phyloP scores from a whole-genome alignment of 2,329 filamentous ascomycete genomes.

The Alternaria arbusti region DNA sequence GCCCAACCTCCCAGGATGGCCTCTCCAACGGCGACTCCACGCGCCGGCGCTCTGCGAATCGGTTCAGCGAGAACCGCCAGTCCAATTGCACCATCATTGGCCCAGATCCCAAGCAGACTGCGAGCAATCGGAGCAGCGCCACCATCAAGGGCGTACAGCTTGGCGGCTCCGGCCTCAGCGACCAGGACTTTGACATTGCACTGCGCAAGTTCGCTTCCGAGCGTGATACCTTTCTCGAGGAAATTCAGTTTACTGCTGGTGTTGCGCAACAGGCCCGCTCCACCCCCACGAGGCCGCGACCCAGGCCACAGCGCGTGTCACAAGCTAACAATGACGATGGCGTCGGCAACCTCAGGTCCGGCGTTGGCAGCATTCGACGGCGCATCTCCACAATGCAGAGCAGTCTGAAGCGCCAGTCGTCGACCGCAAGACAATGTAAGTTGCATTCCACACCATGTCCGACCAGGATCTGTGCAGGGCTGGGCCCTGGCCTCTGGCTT shows the following conservation, averaged over 20 bases:
- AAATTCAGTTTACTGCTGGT: constrained; percentile 86
- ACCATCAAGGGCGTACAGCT: constrained; percentile 62
- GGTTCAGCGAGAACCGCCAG: constrained; percentile 56
- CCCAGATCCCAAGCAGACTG: constrained; percentile 54
- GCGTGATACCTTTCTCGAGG: constrained; percentile 89
- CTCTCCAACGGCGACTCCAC: constrained; percentile 48
- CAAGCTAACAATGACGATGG: constrained; percentile 61
- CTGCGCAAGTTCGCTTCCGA: constrained; percentile 95
- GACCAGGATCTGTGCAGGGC: background rate
- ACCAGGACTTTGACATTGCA: constrained; percentile 93
- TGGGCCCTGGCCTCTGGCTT: background rate
- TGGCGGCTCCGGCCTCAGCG: constrained; percentile 58
- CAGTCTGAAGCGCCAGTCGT: constrained; percentile 87
- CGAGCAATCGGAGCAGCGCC: constrained; percentile 69
- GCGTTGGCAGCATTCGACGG: constrained; percentile 85
- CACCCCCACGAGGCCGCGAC: constrained; percentile 71
- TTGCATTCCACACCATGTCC: constrained; percentile 19
- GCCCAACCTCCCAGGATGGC: constrained; percentile 54
- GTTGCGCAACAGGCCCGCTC: constrained; percentile 58
- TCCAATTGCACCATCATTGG: constrained; percentile 59
- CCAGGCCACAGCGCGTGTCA: constrained; percentile 78
- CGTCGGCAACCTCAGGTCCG: constrained; percentile 59
- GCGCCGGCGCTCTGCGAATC: constrained; percentile 43
- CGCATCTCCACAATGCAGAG: constrained; percentile 93
- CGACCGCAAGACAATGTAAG: constrained; percentile 75